Conservation (phyloP, 2,329 filamentous ascomycete genomes). For the Colletotrichum chrysophilum region DNA sequence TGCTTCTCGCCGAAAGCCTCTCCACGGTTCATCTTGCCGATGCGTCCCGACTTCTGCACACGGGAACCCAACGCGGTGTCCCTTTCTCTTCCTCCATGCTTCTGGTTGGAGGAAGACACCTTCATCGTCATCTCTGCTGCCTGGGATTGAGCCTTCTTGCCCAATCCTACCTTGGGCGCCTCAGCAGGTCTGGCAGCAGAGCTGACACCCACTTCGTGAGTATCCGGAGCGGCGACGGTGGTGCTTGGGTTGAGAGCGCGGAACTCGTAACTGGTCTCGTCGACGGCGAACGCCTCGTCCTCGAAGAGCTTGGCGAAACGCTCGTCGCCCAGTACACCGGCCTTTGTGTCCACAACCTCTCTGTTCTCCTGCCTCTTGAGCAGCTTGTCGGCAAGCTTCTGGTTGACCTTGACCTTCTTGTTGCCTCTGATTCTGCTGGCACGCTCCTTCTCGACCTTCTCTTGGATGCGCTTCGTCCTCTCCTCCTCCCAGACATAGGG, state of each 20-base stretch:
- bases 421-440: conserved; percentile 90
- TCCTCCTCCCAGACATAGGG: conserved; percentile 95
- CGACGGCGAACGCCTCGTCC: conserved; percentile 90
- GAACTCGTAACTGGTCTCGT: conserved; percentile 89
- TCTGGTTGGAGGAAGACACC: conserved; percentile 72
- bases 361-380: conserved; percentile 69
- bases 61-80: conserved; percentile 65
- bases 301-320: conserved; percentile 92
- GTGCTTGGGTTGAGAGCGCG: conserved; percentile 89
- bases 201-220: conserved; percentile 18
- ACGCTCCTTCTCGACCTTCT: conserved; percentile 97
- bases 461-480: conserved; percentile 85
- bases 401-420: conserved; percentile 98
- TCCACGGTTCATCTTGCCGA: conserved; percentile 47
- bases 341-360: conserved; percentile 61
- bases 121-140: conserved; percentile 61
- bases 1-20: conserved; percentile 68
- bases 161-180: conserved; percentile 9
- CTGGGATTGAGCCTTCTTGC: conserved; percentile 2
- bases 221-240: conserved; percentile 22
- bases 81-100: conserved; percentile 55
- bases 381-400: conserved; percentile 77
- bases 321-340: conserved; percentile 77
- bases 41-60: conserved; percentile 53
- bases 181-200: conserved; percentile 1